Percentiles rank a stretch among this genome's conserved stretches.
phyloP scores from a whole-genome alignment of 2,329 filamentous ascomycete genomes.

The Hypoxylon sp. region DNA sequence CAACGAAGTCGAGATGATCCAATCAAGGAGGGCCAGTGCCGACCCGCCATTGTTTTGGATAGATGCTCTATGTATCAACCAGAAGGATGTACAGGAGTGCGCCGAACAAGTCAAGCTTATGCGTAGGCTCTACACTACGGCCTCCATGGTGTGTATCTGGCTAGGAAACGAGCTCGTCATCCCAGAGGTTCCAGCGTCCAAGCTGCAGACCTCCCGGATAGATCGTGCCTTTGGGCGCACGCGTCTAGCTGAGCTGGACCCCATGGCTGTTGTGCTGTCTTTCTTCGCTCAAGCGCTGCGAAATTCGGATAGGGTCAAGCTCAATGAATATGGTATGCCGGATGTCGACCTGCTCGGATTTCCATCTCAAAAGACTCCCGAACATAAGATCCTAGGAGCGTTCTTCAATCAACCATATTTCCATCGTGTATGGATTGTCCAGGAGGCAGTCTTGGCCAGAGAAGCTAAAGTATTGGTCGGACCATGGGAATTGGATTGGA shows the following conservation, averaged over 20 bases:
- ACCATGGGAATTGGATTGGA: conserved; percentile 22
- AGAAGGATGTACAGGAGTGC: conserved; percentile 11
- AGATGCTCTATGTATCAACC: conserved; percentile 24
- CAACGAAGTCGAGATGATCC: conserved; percentile 11
- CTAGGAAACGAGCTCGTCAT: conserved; percentile 12
- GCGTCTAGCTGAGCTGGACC: conserved; percentile 8
- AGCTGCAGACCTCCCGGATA: conserved; percentile 9
- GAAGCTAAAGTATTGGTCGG: conserved; percentile 17
- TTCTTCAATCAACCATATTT: conserved; percentile 22
- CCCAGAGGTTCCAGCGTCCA: neutral
- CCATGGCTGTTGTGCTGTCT: conserved; percentile 15
- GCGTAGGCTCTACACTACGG: conserved; percentile 8
- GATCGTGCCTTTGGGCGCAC: conserved; percentile 11
- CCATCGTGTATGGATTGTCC: conserved; percentile 22
- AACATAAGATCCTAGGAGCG: conserved; percentile 8
- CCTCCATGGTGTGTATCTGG: conserved; percentile 9
- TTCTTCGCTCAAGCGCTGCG: conserved; percentile 20
- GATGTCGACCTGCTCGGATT: conserved; percentile 15
- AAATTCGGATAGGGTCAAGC: conserved; percentile 8
- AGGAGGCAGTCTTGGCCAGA: conserved; percentile 19
- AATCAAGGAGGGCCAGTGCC: neutral
- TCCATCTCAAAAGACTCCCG: conserved; percentile 7
- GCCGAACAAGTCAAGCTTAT: conserved; percentile 19
- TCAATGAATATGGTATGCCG: neutral
- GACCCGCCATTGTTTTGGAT: conserved; percentile 15